Evolutionary conservation across 345 rosid species (phyloP), one percentile per base, ranked within the genome.

Genomic region (Salix purpurea): DNA sequence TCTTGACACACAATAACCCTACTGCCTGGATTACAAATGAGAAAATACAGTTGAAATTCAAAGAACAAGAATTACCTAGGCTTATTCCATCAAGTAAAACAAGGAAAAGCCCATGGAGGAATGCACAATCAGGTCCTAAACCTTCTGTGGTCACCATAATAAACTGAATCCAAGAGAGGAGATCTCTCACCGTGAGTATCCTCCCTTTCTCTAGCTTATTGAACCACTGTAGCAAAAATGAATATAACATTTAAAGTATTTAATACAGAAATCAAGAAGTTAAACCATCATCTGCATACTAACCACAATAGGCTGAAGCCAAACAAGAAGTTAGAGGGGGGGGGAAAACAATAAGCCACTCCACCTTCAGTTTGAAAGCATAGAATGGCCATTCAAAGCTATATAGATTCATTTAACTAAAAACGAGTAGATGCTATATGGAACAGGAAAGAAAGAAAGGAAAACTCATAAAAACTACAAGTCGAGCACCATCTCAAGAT

Each of bases 21-120:
- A 46, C 26, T 70, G 21, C 48, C 24, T 10, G 61, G 21, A 7
- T 65, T 8, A 65, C 50, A 24, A 60, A 26, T 9, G n/a, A 34
- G 16, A 66, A 21, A 40, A 50, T 16, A 18, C 6, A 72, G 42
- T n/a, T 60, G 48, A 16, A 12, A 15, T 15, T 36, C 7, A 23
- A 6, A 19, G 16, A 7, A 26, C 9, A 74, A 54, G 74, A 44
- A 73, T 74, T 87, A 94, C 98, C 99, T 85, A 93, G 82, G 86
- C 91, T 86, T 65, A 95, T 72, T 73, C 99, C 99, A 87, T 93
- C 99, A 75, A 95, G 94, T 83, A 95, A 82, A 84, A 91, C 90
- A 73, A 95, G 99, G 84, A 93, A 95, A 77, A 88, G 89, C 66
- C 99, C 99, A 78, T 95, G 99, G 68, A 93, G 82, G 70, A 90